A percentile compares a stretch with the other conserved stretches of the same genome.
These are phyloP conservation scores for Mollisiaceae sp. DNA, from an alignment of 2,329 filamentous ascomycete species.

Conservation along the genomic window DNA sequence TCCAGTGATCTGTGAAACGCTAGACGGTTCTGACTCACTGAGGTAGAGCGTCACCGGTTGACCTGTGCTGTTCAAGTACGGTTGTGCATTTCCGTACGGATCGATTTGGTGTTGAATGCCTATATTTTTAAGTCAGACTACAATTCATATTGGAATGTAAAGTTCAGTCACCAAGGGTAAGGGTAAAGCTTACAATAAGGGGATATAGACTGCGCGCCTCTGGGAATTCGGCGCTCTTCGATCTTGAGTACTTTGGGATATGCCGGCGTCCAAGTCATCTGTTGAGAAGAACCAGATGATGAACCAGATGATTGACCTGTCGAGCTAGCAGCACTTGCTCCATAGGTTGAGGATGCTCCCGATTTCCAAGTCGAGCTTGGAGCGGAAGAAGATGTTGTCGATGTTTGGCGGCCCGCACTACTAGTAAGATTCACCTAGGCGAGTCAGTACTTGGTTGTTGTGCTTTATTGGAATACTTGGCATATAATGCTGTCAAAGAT, in stretches of 20 bases:
- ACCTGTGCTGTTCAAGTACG: constrained; percentile 34
- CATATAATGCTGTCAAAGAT: too few relatives aligned
- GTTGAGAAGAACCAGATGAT: constrained; percentile 31
- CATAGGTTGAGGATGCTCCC: constrained; percentile 17
- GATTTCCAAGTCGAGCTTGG: constrained; percentile 4
- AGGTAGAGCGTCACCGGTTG: constrained; percentile 36
- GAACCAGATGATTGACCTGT: constrained; percentile 25
- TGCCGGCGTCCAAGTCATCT: constrained; percentile 33
- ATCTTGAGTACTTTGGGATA: constrained; percentile 68
- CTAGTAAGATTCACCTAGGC: constrained; percentile 43
- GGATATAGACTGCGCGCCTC: constrained; percentile 41
- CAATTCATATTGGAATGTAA: too few relatives aligned
- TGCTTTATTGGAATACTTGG: too few relatives aligned
- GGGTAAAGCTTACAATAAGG: constrained; percentile 58
- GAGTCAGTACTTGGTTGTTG: constrained; percentile 5
- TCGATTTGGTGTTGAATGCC: constrained; percentile 64
- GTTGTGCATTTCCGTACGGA: constrained; percentile 49
- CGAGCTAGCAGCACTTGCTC: constrained; percentile 40
- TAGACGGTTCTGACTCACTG: constrained; percentile 38
- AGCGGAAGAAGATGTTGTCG: constrained; percentile 11
- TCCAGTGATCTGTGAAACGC: constrained; percentile 22
- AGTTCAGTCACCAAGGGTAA: neutral
- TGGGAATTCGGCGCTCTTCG: constrained; percentile 60
- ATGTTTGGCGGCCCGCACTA: constrained; percentile 40
- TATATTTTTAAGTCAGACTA: neutral